These are phyloP conservation scores for Oropetium thomaeum DNA, from an alignment of 176 grass and related monocot genomes.

Conservation along the genomic window DNA sequence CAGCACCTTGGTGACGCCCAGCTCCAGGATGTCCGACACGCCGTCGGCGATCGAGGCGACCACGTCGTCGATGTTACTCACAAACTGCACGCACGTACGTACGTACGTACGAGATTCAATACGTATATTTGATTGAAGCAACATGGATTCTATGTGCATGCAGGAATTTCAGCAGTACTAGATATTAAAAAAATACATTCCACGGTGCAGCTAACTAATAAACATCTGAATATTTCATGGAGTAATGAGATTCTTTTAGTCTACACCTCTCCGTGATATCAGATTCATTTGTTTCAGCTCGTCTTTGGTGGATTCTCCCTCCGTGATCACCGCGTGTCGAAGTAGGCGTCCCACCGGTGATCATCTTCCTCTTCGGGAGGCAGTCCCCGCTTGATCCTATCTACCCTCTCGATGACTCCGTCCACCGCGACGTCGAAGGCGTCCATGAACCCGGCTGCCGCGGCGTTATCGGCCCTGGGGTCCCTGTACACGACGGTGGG, in stretches of 20 bases:
- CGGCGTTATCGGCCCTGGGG: slow-evolving; percentile 4
- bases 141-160: no score
- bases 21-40: slow-evolving; percentile 5
- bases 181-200: no score
- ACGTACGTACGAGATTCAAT: no score
- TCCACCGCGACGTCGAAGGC: slow-evolving; percentile 58
- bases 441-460: slow-evolving; percentile 17
- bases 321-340: slow-evolving; percentile 1
- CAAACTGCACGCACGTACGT: no score
- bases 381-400: slow-evolving; percentile 28
- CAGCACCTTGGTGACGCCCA: neutral
- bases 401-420: slow-evolving; percentile 42
- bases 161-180: no score
- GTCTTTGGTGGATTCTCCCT: no score
- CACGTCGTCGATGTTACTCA: neutral
- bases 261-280: neutral
- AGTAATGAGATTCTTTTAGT: neutral
- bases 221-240: neutral
- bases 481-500: slow-evolving; percentile 60
- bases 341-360: slow-evolving; percentile 38
- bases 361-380: neutral
- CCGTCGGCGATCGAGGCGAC: neutral
- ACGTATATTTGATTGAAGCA: no score
- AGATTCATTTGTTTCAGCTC: neutral
- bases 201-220: neutral